Percentiles rank a stretch among this genome's conserved stretches.
Evolutionary conservation across 192 early-diverging fungal species (phyloP).

Genomic region (Allomyces arbusculus): DNA sequence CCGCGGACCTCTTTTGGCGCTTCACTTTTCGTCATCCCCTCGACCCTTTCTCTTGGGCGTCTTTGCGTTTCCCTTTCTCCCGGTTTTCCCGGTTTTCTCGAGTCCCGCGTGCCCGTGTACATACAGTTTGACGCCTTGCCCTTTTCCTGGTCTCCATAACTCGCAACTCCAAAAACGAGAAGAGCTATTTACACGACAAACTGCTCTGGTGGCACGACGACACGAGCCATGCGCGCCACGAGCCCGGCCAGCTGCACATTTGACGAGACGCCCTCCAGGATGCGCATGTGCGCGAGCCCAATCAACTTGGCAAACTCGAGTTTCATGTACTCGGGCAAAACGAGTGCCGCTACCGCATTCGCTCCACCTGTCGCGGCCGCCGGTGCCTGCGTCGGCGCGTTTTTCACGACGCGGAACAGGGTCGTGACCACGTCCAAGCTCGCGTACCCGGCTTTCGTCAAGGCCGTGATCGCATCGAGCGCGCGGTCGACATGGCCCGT

Average conservation of each 20-base stretch:
- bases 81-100: too few species aligned
- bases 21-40: too few species aligned
- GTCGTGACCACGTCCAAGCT: conserved; percentile 80
- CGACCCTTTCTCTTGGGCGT: too few species aligned
- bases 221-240: conserved; percentile 33
- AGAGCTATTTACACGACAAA: conserved; percentile 1
- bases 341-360: conserved; percentile 10
- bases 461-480: conserved; percentile 34
- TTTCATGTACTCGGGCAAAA: conserved; percentile 63
- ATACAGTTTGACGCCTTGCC: too few species aligned
- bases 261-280: conserved; percentile 67
- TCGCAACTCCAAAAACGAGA: too few species aligned
- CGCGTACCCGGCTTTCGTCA: conserved; percentile 74
- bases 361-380: neutral
- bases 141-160: too few species aligned
- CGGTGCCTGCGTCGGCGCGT: neutral
- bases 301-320: conserved; percentile 83
- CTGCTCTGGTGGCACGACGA: conserved; percentile 5
- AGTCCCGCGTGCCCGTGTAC: too few species aligned
- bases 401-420: conserved; percentile 75
- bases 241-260: conserved; percentile 75
- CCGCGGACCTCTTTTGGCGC: too few species aligned
- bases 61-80: too few species aligned
- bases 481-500: conserved; percentile 50
- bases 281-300: conserved; percentile 75